These are phyloP conservation scores for Hibiscus syriacus DNA, from an alignment of 345 rosid genomes.

Conservation along the genomic window DNA sequence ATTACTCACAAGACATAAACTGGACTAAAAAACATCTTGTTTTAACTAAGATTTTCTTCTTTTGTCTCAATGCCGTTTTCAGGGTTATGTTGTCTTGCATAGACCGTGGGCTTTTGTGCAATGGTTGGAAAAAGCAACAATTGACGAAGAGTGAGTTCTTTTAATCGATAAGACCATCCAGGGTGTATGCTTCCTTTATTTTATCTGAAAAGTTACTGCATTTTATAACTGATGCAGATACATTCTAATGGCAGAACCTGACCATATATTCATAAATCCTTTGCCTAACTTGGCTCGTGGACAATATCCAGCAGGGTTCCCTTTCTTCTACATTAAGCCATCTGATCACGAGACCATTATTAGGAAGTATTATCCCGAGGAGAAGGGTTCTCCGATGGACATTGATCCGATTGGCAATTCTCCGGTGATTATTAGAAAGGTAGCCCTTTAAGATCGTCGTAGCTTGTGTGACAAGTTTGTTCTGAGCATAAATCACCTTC, in stretches of 20 bases:
- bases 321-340: constrained; percentile 75
- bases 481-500: neutral
- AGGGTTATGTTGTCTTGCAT: constrained; percentile 74
- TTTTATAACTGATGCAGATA: constrained; percentile 39
- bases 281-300: constrained; percentile 64
- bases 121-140: too few relatives aligned
- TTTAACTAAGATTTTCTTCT: neutral
- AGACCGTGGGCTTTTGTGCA: constrained; percentile 87
- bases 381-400: constrained; percentile 52
- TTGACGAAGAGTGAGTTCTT: constrained; percentile 18
- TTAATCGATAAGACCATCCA: neutral
- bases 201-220: constrained; percentile 16
- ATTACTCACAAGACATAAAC: neutral
- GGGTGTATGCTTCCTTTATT: neutral
- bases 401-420: constrained; percentile 81
- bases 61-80: constrained; percentile 13
- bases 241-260: constrained; percentile 81
- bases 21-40: too few relatives aligned
- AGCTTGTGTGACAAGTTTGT: neutral
- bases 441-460: constrained; percentile 7
- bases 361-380: constrained; percentile 60
- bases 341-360: constrained; percentile 36
- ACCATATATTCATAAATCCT: constrained; percentile 61
- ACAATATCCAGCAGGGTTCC: constrained; percentile 51
- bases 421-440: constrained; percentile 71